Evolutionary conservation across 1,284 basidiomycete species (phyloP).

Genomic region (Cutaneotrichosporon cyanovorans): DNA sequence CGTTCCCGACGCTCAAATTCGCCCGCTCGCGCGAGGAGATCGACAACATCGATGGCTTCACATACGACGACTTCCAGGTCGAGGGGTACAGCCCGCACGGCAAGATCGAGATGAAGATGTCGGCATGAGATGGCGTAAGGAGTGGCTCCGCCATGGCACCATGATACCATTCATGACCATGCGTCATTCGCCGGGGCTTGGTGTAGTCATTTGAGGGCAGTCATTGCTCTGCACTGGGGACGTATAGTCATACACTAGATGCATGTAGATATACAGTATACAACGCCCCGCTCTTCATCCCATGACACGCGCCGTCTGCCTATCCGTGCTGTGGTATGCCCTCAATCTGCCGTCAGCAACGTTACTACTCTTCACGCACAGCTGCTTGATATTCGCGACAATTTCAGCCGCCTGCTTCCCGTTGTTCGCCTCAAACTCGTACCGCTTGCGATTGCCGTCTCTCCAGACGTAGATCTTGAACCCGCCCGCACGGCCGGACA

Average conservation of each 20-base stretch:
- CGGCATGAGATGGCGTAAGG: no score
- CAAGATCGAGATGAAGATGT: conserved; percentile 96
- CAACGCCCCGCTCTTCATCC: no score
- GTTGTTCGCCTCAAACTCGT: conserved; percentile 95
- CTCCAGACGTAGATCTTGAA: conserved; percentile 77
- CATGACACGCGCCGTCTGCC: no score
- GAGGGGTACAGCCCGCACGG: conserved; percentile 80
- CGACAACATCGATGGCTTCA: conserved; percentile 69
- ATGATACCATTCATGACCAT: no score
- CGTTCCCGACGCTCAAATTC: conserved; percentile 77
- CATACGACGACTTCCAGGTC: conserved; percentile 71
- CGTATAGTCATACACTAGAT: no score
- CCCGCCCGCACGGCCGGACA: conserved; percentile 68
- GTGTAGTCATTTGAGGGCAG: no score
- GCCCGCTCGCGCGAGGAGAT: conserved; percentile 55
- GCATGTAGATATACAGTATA: no score
- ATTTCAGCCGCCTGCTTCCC: conserved; percentile 58
- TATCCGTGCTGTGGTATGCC: conserved; percentile 19
- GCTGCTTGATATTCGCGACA: conserved; percentile 29
- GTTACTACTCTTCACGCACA: no score
- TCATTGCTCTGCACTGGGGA: no score
- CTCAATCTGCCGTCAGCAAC: conserved; percentile 26
- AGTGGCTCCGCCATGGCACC: no score
- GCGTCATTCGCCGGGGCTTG: no score
- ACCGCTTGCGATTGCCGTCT: conserved; percentile 70